Percentiles rank a stretch among this genome's conserved stretches.
Conservation (phyloP, 768 basidiomycete genomes). For the Piloderma croceum region DNA sequence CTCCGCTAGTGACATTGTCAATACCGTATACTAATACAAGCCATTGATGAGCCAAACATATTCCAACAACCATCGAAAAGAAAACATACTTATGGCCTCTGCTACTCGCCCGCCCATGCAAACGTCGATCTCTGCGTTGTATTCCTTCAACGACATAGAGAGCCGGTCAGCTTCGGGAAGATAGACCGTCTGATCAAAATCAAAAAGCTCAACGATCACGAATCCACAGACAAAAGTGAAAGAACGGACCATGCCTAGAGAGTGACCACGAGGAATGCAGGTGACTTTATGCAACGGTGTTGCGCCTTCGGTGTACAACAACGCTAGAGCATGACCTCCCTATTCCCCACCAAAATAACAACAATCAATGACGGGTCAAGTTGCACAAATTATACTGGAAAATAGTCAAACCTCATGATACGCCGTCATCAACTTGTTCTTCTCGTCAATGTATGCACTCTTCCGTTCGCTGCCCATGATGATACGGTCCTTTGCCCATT, state of each 20-base stretch:
- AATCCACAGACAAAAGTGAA: constrained; percentile 1
- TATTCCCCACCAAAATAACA: constrained; percentile 22
- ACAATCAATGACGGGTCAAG: constrained; percentile 7
- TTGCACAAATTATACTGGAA: neutral
- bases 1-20: constrained; percentile 87
- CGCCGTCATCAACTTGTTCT: constrained; percentile 84
- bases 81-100: constrained; percentile 73
- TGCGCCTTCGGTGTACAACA: constrained; percentile 89
- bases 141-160: constrained; percentile 70
- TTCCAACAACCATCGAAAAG: constrained; percentile 4
- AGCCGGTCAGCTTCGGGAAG: constrained; percentile 73
- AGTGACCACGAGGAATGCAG: constrained; percentile 92
- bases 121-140: constrained; percentile 81
- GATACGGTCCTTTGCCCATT: constrained; percentile 99
- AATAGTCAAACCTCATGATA: constrained; percentile 77
- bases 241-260: constrained; percentile 73
- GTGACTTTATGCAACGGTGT: constrained; percentile 98
- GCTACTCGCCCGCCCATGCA: constrained; percentile 93
- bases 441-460: constrained; percentile 82
- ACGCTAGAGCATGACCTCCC: constrained; percentile 93
- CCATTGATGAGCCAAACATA: constrained; percentile 14
- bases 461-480: constrained; percentile 95
- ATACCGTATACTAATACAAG: constrained; percentile 66
- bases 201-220: constrained; percentile 7
- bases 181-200: constrained; percentile 54